A percentile compares a stretch with the other conserved stretches of the same genome.
Conservation (phyloP, 2,329 filamentous ascomycete genomes). For the Truncatella angustata region DNA sequence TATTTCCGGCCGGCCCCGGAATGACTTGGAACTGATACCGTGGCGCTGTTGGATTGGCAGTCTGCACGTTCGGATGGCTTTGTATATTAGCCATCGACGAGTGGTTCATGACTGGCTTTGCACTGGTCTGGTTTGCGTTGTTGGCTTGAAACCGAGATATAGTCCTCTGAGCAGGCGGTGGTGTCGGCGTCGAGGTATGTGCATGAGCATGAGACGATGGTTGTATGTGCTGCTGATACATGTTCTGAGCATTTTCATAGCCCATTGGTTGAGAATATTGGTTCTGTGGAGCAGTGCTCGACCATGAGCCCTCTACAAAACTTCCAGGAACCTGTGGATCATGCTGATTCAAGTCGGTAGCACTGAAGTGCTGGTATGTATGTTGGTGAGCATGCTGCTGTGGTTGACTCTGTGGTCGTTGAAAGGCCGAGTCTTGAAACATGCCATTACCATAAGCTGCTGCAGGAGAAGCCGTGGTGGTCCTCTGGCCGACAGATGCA, state of each 20-base stretch:
- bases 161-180: background rate
- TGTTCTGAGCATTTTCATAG: background rate
- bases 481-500: background rate
- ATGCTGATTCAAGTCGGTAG: background rate
- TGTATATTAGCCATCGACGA: too few species aligned
- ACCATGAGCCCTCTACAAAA: background rate
- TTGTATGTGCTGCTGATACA: constrained; percentile 10
- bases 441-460: background rate
- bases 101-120: too few species aligned
- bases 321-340: background rate
- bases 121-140: background rate
- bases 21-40: constrained; percentile 2
- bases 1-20: background rate
- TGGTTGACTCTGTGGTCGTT: constrained; percentile 21
- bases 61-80: background rate
- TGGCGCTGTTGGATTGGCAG: background rate
- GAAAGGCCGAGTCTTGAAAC: constrained; percentile 8
- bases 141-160: background rate
- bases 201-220: constrained; percentile 16
- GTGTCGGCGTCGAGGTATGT: background rate
- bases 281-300: background rate
- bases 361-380: background rate
- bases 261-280: background rate
- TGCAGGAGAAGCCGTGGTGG: background rate
- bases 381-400: constrained; percentile 13